Conservation (phyloP, 495 filamentous ascomycete species). For the Podospora pseudocomata region DNA sequence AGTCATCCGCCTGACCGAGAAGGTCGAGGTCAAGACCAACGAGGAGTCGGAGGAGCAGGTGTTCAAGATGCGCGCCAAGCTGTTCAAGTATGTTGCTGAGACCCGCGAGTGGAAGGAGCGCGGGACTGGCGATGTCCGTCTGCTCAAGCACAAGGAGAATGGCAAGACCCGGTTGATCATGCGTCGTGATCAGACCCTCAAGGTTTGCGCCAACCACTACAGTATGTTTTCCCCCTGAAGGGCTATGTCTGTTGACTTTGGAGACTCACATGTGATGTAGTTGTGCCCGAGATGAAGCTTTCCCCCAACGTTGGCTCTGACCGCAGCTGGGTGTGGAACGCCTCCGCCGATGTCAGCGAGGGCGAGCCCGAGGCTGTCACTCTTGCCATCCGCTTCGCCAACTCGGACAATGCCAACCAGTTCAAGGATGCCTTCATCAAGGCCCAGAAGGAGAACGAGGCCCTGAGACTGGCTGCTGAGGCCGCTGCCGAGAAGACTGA, state of each 20-base stretch:
- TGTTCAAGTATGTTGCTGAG: constrained; percentile 94
- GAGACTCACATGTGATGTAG: constrained; percentile 43
- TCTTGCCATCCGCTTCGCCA: constrained; percentile 95
- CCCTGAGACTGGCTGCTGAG: constrained; percentile 52
- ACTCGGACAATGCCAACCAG: constrained; percentile 93
- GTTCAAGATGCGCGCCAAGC: constrained; percentile 99
- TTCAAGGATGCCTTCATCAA: constrained; percentile 99
- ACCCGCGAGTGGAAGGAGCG: constrained; percentile 98
- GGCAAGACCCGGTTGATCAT: constrained; percentile 97
- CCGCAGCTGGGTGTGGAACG: constrained; percentile 99
- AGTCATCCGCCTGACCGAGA: constrained; percentile 89
- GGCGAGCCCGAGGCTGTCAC: constrained; percentile 95
- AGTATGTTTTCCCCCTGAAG: constrained; percentile 55
- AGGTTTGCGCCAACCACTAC: constrained; percentile 99
- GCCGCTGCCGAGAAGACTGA: constrained; percentile 25
- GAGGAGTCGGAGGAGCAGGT: constrained; percentile 93
- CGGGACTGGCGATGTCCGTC: constrained; percentile 90
- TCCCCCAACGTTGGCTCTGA: constrained; percentile 96
- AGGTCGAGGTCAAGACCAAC: constrained; percentile 95
- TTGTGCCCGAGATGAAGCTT: constrained; percentile 98
- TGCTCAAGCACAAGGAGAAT: constrained; percentile 98
- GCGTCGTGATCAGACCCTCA: constrained; percentile 98
- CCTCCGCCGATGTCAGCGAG: constrained; percentile 94
- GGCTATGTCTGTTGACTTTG: not conserved
- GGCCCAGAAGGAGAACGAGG: constrained; percentile 95